Conservation (phyloP, 441 rosid species). For the Adansonia grandidieri region DNA sequence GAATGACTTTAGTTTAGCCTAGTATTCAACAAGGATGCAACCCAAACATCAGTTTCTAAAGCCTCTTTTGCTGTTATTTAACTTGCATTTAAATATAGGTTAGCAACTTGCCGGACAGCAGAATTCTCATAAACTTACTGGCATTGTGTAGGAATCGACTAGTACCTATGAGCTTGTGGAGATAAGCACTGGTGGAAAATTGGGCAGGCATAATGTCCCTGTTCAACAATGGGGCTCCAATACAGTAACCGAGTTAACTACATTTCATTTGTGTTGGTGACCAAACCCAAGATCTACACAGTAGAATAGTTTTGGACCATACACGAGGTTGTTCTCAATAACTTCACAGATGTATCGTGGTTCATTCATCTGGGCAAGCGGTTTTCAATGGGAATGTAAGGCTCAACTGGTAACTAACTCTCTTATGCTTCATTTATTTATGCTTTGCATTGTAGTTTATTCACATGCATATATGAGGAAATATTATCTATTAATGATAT, state of each 20-base stretch:
- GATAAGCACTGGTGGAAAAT: conserved; percentile 84
- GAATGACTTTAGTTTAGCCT: neutral
- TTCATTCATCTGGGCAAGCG: conserved; percentile 81
- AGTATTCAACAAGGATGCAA: neutral
- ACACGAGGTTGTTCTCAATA: conserved; percentile 76
- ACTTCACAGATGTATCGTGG: conserved; percentile 92
- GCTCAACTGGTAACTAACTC: conserved; percentile 66
- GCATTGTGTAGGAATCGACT: conserved; percentile 59
- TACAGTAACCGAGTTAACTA: conserved; percentile 68
- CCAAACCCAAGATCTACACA: conserved; percentile 88
- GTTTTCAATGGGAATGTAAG: conserved; percentile 87
- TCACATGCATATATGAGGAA: too few species aligned
- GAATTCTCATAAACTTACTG: conserved; percentile 6
- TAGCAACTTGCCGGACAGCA: conserved; percentile 11
- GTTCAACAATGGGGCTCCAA: conserved; percentile 86
- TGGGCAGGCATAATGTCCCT: conserved; percentile 88
- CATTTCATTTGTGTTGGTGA: conserved; percentile 70
- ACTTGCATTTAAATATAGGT: conserved; percentile 3
- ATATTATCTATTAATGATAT: neutral
- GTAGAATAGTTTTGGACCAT: conserved; percentile 81
- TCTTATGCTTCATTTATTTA: neutral
- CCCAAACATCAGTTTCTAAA: neutral
- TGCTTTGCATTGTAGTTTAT: neutral
- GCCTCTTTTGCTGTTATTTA: neutral
- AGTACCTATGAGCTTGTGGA: conserved; percentile 83